Conservation (phyloP, 2,329 filamentous ascomycete species). For the Sarocladium strictum region DNA sequence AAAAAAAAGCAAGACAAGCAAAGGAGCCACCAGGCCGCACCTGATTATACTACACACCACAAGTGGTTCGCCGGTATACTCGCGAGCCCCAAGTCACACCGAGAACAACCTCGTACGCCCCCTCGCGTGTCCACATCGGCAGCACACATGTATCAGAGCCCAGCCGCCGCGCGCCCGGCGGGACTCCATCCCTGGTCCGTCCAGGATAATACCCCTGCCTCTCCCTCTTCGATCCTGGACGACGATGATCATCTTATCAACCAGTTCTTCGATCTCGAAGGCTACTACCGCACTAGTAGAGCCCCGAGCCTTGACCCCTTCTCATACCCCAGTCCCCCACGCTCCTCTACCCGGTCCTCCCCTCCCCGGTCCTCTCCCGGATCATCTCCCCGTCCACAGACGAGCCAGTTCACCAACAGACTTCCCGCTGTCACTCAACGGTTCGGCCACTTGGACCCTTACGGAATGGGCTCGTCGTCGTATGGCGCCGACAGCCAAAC, state of each 20-base stretch:
- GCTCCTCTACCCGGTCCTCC: constrained; percentile 2
- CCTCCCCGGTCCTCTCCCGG: neutral
- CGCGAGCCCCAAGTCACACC: constrained; percentile 9
- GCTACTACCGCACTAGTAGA: constrained; percentile 6
- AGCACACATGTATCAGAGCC: constrained; percentile 3
- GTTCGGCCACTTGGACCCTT: constrained; percentile 1
- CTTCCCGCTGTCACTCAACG: constrained; percentile 5
- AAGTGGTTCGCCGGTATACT: constrained; percentile 7
- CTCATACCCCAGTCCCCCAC: constrained; percentile 6
- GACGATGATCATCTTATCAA: constrained; percentile 1
- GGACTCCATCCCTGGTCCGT: neutral
- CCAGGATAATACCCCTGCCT: constrained; percentile 8
- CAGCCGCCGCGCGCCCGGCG: constrained; percentile 5
- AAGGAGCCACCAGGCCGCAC: constrained; percentile 1
- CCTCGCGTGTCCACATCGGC: constrained; percentile 4
- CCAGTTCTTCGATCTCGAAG: constrained; percentile 6
- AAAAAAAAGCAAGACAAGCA: neutral
- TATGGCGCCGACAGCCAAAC: neutral
- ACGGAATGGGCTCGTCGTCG: constrained; percentile 5
- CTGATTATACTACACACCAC: constrained; percentile 6
- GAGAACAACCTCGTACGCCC: constrained; percentile 7
- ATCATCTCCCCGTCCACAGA: neutral
- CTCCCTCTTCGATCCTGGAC: neutral
- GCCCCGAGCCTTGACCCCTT: neutral
- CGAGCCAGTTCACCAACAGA: neutral